Base-by-base conservation (phyloP, 257 asterid species). In the Marsdenia floribunda region DNA sequence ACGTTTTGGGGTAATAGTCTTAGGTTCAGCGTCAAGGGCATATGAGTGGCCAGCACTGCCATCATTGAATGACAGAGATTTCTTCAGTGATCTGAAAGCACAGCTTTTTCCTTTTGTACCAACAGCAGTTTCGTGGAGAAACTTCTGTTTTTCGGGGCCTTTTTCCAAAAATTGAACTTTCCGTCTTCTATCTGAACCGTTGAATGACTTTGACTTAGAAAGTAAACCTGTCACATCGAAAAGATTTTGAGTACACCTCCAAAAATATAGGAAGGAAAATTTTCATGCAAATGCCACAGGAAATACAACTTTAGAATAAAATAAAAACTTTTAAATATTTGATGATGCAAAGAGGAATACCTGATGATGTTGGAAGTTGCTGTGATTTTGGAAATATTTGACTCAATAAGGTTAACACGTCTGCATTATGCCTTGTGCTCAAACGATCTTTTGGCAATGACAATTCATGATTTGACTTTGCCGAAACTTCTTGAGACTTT, bases 191-290 rank as follows among this genome's bases (percentile, higher is more conserved):
- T 66, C 74, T 19, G 73, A 72, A 67, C 24, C 61, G 0, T 16
- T 66, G 19, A 73, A 72, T n/a, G 81, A 78, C 69, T 77, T 77
- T 16, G 81, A 42, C 53, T 73, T 78, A 5, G 24, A 44, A 46
- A 78, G n/a, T 14, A 37, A 4, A 26, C 81, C 81, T 78, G 81
- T 3, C n/a, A 42, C 35, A 66, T 33, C 35, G 9, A 57, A 44
- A 67, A 54, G 57, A 18, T 68, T 12, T 2, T 59, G 18, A 76
- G 33, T 58, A 47, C 12, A 40, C 15, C 21, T 38, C 47, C 8
- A 26, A 29, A 58, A 21, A 4, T 33, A 58, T 33, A 57, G 65
- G 57, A 76, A 44, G 70, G 4, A 14, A 11, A 16, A 10, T 54
- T 49, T 35, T 13, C 21, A 26, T 18, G 21, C 3, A n/a, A 77